These are phyloP conservation scores for Trichoderma asperellum DNA, from an alignment of 2,329 filamentous ascomycete genomes.

Conservation along the genomic window DNA sequence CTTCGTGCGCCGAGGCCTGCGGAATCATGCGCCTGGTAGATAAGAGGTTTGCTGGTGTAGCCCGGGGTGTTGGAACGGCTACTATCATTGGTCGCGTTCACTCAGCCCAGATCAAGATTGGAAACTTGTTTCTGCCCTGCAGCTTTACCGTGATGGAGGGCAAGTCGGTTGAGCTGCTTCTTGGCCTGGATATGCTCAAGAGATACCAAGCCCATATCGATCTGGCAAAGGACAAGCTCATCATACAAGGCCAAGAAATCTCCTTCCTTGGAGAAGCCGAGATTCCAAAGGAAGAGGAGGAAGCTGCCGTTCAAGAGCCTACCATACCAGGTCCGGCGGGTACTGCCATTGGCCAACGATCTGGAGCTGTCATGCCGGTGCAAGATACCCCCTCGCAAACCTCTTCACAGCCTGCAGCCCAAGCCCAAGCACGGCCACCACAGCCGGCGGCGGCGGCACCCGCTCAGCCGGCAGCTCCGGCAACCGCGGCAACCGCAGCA, in stretches of 20 bases:
- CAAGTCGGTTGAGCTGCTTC: constrained; percentile 89
- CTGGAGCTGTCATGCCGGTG: constrained; percentile 68
- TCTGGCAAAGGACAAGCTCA: constrained; percentile 77
- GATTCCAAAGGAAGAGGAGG: constrained; percentile 85
- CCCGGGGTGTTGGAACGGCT: constrained; percentile 90
- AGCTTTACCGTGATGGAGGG: constrained; percentile 99
- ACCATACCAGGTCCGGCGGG: constrained; percentile 83
- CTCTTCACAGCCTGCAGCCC: constrained; percentile 29
- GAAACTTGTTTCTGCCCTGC: constrained; percentile 82
- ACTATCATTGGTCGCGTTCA: constrained; percentile 94
- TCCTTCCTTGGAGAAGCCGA: constrained; percentile 91
- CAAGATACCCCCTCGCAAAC: constrained; percentile 31
- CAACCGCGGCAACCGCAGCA: constrained; percentile 36
- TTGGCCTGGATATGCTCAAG: constrained; percentile 96
- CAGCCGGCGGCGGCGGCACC: constrained; percentile 35
- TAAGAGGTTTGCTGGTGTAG: constrained; percentile 86
- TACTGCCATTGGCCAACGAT: constrained; percentile 82
- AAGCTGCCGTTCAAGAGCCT: constrained; percentile 79
- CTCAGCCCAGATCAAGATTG: constrained; percentile 92
- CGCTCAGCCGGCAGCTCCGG: constrained; percentile 36
- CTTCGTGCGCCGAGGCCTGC: constrained; percentile 84
- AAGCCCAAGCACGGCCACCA: constrained; percentile 35
- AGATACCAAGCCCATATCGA: constrained; percentile 93
- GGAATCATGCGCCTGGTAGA: constrained; percentile 97
- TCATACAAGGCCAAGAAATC: constrained; percentile 87